Evolutionary conservation across 2,329 filamentous ascomycete species (phyloP).

Genomic region (Chaetomiaceae sp.): DNA sequence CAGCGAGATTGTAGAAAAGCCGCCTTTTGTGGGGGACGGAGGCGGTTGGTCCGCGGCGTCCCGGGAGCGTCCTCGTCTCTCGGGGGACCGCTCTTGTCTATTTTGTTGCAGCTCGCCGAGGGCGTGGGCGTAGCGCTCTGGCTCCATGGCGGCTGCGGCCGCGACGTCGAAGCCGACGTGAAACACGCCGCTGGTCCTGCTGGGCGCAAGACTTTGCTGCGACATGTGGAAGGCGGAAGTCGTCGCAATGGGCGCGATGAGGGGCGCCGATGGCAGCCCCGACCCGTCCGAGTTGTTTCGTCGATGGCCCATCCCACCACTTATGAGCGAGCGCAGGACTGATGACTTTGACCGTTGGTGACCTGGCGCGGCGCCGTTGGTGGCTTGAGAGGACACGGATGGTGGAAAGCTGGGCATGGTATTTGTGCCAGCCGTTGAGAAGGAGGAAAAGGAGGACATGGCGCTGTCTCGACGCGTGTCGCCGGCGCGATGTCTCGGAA

Average conservation of each 20-base stretch:
- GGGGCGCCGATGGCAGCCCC: slow-evolving; percentile 29
- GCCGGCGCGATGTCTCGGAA: slow-evolving; percentile 6
- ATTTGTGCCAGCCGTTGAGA: slow-evolving; percentile 14
- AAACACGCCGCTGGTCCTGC: slow-evolving; percentile 20
- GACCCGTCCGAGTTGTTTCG: slow-evolving; percentile 41
- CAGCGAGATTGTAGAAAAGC: slow-evolving; percentile 40
- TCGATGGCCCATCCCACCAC: slow-evolving; percentile 36
- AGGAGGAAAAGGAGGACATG: slow-evolving; percentile 18
- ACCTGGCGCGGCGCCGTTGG: slow-evolving; percentile 1
- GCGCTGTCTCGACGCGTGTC: slow-evolving; percentile 4
- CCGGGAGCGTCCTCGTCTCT: slow-evolving; percentile 12
- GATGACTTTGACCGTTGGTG: slow-evolving; percentile 44
- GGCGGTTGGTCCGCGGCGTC: slow-evolving; percentile 17
- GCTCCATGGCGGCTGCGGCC: slow-evolving; percentile 16
- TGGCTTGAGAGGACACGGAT: not conserved
- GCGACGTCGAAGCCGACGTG: slow-evolving; percentile 19
- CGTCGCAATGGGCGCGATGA: slow-evolving; percentile 24
- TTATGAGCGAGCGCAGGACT: slow-evolving; percentile 45
- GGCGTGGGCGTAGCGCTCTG: slow-evolving; percentile 34
- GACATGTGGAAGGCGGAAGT: slow-evolving; percentile 27
- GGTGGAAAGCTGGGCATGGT: slow-evolving; percentile 9
- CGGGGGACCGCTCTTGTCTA: slow-evolving; percentile 36
- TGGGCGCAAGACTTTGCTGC: slow-evolving; percentile 22
- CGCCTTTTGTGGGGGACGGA: slow-evolving; percentile 39
- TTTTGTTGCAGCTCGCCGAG: slow-evolving; percentile 56